These are phyloP conservation scores for Candida chilensis DNA, from an alignment of 805 yeast species.

Conservation along the genomic window DNA sequence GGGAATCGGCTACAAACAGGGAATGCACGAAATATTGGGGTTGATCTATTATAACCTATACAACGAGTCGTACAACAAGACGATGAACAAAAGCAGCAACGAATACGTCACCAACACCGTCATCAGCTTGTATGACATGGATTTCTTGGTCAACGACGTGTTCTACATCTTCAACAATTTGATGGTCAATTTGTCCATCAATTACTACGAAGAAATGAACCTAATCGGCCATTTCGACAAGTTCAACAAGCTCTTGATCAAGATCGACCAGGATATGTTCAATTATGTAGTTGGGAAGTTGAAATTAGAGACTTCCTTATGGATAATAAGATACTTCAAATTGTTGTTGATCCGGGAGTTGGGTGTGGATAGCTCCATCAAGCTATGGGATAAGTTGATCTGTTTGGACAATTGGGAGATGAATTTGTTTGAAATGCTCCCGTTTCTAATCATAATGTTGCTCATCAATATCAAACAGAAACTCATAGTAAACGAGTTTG, in stretches of 20 bases:
- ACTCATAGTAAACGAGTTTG: constrained; percentile 27
- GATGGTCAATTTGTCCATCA: constrained; percentile 18
- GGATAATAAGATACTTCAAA: constrained; percentile 30
- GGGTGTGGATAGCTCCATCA: constrained; percentile 16
- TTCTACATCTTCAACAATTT: constrained; percentile 28
- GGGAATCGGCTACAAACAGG: constrained; percentile 20
- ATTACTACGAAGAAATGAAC: constrained; percentile 20
- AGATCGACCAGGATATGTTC: constrained; percentile 32
- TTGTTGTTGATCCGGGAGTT: constrained; percentile 26
- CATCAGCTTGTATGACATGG: constrained; percentile 19
- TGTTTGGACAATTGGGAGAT: background rate
- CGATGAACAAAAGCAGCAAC: constrained; percentile 1
- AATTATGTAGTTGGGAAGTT: constrained; percentile 26
- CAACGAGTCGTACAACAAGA: constrained; percentile 20
- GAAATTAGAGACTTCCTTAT: constrained; percentile 27
- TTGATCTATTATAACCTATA: constrained; percentile 22
- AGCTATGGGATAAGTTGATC: constrained; percentile 28
- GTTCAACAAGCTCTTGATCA: constrained; percentile 26
- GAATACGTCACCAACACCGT: constrained; percentile 7
- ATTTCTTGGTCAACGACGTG: constrained; percentile 23
- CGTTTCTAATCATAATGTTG: constrained; percentile 21
- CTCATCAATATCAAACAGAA: constrained; percentile 26
- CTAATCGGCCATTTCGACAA: constrained; percentile 21
- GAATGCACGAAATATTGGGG: constrained; percentile 32
- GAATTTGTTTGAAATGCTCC: constrained; percentile 13